Evolutionary conservation across 148 eudicot genomes (phyloP).

Genomic region (Euryodendron excelsum): DNA sequence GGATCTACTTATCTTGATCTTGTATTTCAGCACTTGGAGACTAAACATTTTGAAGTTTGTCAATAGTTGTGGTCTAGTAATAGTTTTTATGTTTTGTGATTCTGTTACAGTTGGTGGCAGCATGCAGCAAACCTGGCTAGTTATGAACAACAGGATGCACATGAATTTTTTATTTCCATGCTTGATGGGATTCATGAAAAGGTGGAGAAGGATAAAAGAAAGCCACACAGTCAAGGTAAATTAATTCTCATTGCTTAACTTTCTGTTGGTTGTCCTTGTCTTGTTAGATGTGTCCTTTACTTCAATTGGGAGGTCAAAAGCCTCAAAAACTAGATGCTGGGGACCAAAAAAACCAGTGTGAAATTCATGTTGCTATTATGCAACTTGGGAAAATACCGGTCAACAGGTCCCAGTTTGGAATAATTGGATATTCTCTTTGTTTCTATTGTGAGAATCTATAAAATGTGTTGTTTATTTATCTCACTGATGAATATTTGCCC

Average conservation of each 20-base stretch:
- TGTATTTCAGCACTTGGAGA: not conserved
- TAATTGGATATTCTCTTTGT: not conserved
- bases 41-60: not conserved
- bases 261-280: slow-evolving; percentile 10
- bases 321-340: not conserved
- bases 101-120: slow-evolving; percentile 76
- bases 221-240: slow-evolving; percentile 63
- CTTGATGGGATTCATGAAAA: slow-evolving; percentile 82
- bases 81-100: slow-evolving; percentile 8
- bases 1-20: no score
- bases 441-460: not conserved
- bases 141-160: slow-evolving; percentile 88
- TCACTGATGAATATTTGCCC: not conserved
- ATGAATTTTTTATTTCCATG: slow-evolving; percentile 81
- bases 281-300: not conserved
- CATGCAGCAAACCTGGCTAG: slow-evolving; percentile 81
- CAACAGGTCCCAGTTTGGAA: not conserved
- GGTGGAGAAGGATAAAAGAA: slow-evolving; percentile 58
- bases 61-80: not conserved
- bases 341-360: not conserved
- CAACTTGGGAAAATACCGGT: not conserved
- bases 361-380: not conserved
- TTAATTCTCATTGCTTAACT: slow-evolving; percentile 1
- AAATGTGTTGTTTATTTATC: not conserved
- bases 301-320: not conserved